A percentile compares a stretch with the other conserved stretches of the same genome.
phyloP scores from a whole-genome alignment of 108 stramenopile species.

The Cyclotella cryptica region DNA sequence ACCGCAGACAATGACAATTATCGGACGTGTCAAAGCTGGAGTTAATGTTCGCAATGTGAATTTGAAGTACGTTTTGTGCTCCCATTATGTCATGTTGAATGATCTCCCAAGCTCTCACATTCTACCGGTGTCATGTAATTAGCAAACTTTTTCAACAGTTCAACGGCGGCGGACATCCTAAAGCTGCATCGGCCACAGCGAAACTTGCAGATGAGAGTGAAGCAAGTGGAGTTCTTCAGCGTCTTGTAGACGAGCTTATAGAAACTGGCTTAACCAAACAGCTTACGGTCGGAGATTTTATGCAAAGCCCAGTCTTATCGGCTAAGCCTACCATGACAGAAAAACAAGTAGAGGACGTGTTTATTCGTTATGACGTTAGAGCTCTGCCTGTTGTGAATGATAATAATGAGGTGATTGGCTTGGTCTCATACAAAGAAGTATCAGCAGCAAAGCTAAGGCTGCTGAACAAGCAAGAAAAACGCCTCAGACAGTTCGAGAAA shows the following conservation, averaged over 20 bases:
- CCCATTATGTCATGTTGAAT: neutral
- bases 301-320: slow-evolving; percentile 83
- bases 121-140: neutral
- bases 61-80: slow-evolving; percentile 49
- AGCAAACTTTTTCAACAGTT: slow-evolving; percentile 71
- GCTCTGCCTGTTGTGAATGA: slow-evolving; percentile 91
- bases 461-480: slow-evolving; percentile 66
- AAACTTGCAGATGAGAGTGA: slow-evolving; percentile 74
- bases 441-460: slow-evolving; percentile 78
- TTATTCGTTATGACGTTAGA: slow-evolving; percentile 84
- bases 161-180: slow-evolving; percentile 89
- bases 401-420: slow-evolving; percentile 78
- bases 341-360: slow-evolving; percentile 86
- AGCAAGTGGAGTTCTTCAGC: slow-evolving; percentile 69
- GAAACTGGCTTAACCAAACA: slow-evolving; percentile 69
- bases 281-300: slow-evolving; percentile 82
- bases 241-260: slow-evolving; percentile 77
- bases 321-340: slow-evolving; percentile 85
- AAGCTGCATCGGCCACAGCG: slow-evolving; percentile 89
- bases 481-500: slow-evolving; percentile 42
- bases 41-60: slow-evolving; percentile 82
- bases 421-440: slow-evolving; percentile 92
- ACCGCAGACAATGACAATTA: slow-evolving; percentile 81
- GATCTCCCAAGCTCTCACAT: neutral
- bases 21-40: slow-evolving; percentile 87